Conservation (phyloP, 2,329 filamentous ascomycete species). For the Fusarium beomiforme region DNA sequence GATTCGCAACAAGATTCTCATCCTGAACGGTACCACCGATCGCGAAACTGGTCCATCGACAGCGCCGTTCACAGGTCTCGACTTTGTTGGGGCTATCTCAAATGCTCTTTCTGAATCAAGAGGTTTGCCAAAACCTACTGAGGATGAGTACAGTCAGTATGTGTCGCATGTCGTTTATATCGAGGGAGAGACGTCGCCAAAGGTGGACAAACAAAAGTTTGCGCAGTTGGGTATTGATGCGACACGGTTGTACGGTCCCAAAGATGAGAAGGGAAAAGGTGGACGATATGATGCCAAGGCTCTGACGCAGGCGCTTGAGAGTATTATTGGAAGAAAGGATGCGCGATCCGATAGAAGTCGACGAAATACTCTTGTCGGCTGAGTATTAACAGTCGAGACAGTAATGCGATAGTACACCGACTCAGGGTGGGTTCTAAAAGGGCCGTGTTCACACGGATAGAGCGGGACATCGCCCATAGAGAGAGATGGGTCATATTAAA, state of each 20-base stretch:
- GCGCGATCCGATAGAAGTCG: slow-evolving; percentile 51
- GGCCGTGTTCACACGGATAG: background rate
- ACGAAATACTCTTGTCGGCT: slow-evolving; percentile 56
- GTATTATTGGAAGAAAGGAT: slow-evolving; percentile 72
- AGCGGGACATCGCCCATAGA: background rate
- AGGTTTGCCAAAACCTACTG: slow-evolving; percentile 52
- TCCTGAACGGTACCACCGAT: slow-evolving; percentile 85
- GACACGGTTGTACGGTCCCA: slow-evolving; percentile 79
- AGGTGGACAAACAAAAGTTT: slow-evolving; percentile 74
- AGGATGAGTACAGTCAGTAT: slow-evolving; percentile 69
- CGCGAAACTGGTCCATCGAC: slow-evolving; percentile 82
- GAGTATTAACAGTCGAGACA: background rate
- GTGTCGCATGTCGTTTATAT: slow-evolving; percentile 88
- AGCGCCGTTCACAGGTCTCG: slow-evolving; percentile 74
- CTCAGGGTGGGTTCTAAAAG: too few species aligned
- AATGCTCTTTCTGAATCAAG: slow-evolving; percentile 77
- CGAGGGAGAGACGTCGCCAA: slow-evolving; percentile 74
- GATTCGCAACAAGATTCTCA: slow-evolving; percentile 77
- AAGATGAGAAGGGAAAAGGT: slow-evolving; percentile 53
- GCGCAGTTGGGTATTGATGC: slow-evolving; percentile 77
- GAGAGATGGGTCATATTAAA: background rate
- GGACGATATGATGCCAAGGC: slow-evolving; percentile 80
- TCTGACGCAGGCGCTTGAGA: slow-evolving; percentile 78
- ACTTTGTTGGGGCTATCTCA: slow-evolving; percentile 85
- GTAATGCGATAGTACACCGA: too few species aligned